A percentile compares a stretch with the other conserved stretches of the same genome.
Evolutionary conservation across 495 filamentous ascomycete genomes (phyloP).

Genomic region (Penicillium coffeae): DNA sequence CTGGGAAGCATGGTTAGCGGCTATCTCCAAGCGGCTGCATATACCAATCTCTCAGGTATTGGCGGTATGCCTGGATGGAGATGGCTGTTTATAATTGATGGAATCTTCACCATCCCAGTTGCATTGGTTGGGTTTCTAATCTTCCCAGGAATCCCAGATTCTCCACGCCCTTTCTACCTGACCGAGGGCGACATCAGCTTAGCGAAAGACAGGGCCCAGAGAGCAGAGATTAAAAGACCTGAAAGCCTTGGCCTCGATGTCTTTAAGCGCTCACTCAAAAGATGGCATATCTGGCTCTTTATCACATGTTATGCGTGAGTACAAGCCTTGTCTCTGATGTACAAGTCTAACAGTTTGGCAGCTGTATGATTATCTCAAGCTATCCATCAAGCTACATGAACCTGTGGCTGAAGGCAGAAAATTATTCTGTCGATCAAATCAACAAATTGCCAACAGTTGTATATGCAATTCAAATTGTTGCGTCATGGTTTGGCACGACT

Average conservation of each 20-base stretch:
- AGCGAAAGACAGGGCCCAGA: constrained; percentile 30
- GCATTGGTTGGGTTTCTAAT: constrained; percentile 42
- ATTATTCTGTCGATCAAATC: constrained; percentile 44
- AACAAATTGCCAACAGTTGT: constrained; percentile 45
- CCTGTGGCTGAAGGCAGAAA: constrained; percentile 45
- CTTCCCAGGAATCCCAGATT: constrained; percentile 48
- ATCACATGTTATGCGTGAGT: constrained; percentile 41
- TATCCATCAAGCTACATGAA: constrained; percentile 42
- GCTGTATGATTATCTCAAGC: constrained; percentile 41
- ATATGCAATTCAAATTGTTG: constrained; percentile 40
- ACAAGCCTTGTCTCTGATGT: neutral
- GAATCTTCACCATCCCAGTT: constrained; percentile 47
- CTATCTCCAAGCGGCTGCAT: constrained; percentile 44
- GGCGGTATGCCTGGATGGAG: constrained; percentile 45
- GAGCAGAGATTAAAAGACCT: constrained; percentile 27
- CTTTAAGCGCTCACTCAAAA: constrained; percentile 35
- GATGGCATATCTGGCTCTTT: constrained; percentile 51
- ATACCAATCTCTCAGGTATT: constrained; percentile 42
- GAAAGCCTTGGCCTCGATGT: constrained; percentile 37
- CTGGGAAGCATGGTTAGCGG: constrained; percentile 36
- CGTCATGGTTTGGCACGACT: constrained; percentile 43
- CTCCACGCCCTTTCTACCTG: constrained; percentile 39
- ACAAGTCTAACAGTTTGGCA: constrained; percentile 1
- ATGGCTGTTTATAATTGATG: constrained; percentile 50
- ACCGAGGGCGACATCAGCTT: constrained; percentile 31